These are phyloP conservation scores for Begonia loranthoides DNA, from an alignment of 306 rosid genomes.

Conservation along the genomic window DNA sequence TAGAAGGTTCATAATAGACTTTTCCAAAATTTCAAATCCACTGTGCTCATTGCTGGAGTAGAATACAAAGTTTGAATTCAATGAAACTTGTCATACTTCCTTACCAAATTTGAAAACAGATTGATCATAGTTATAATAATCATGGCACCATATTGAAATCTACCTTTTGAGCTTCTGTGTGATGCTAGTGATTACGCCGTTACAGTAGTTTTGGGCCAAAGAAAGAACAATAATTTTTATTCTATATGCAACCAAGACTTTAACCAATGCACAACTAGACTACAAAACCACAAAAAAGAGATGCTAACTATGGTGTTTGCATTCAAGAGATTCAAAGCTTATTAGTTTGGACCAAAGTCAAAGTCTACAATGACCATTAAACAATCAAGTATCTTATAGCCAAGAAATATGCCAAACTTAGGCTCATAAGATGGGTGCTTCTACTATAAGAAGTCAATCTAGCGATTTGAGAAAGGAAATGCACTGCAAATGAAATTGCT, in stretches of 20 bases:
- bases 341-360: background rate
- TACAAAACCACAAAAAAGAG: background rate
- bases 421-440: background rate
- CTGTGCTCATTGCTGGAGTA: too few species aligned
- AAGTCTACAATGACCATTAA: background rate
- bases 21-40: background rate
- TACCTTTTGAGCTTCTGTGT: background rate
- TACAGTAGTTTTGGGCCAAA: background rate
- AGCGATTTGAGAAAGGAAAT: background rate
- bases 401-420: background rate
- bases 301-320: background rate
- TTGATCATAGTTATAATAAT: background rate
- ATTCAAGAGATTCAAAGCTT: background rate
- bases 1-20: background rate
- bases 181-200: background rate
- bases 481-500: background rate
- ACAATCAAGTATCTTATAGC: too few species aligned
- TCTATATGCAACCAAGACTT: background rate
- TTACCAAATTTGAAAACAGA: too few species aligned
- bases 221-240: background rate
- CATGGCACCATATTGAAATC: background rate
- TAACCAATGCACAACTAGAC: background rate
- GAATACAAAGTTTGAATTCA: background rate
- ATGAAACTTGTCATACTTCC: background rate
- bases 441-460: too few species aligned